A percentile compares a stretch with the other conserved stretches of the same genome.
Conservation (phyloP, 2,329 filamentous ascomycete genomes). For the Malbranchea zuffiana region DNA sequence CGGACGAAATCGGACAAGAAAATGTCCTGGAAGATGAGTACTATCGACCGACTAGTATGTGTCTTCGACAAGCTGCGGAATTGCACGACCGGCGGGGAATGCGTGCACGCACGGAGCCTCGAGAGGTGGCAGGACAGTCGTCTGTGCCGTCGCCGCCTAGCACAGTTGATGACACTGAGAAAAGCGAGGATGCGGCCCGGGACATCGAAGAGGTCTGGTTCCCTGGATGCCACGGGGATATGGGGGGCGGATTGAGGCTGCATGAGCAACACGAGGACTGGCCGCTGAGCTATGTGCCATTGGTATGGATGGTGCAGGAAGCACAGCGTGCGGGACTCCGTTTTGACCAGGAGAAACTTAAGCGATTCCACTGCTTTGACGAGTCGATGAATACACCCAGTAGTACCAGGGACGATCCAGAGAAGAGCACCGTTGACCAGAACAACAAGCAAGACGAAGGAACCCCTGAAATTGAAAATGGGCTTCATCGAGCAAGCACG, state of each 20-base stretch:
- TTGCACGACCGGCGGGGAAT: background rate
- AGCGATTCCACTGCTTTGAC: constrained; percentile 16
- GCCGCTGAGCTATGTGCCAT: constrained; percentile 54
- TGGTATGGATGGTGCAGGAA: constrained; percentile 58
- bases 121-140: background rate
- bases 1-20: constrained; percentile 15
- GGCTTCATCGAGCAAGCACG: constrained; percentile 27
- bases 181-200: constrained; percentile 38
- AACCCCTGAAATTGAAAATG: background rate
- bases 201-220: constrained; percentile 70
- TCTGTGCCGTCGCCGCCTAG: constrained; percentile 7
- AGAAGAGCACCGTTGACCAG: background rate
- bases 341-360: constrained; percentile 43
- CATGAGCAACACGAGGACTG: constrained; percentile 43
- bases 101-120: too few species aligned
- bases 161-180: background rate
- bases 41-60: constrained; percentile 23
- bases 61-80: background rate
- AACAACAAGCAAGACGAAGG: background rate
- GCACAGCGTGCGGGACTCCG: constrained; percentile 52
- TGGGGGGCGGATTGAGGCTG: constrained; percentile 64
- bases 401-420: too few species aligned
- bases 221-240: constrained; percentile 64
- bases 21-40: constrained; percentile 19
- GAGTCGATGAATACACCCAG: constrained; percentile 24